A percentile compares a stretch with the other conserved stretches of the same genome.
These are phyloP conservation scores for Huiozyma sinensis DNA, from an alignment of 805 yeast species.

Conservation along the genomic window DNA sequence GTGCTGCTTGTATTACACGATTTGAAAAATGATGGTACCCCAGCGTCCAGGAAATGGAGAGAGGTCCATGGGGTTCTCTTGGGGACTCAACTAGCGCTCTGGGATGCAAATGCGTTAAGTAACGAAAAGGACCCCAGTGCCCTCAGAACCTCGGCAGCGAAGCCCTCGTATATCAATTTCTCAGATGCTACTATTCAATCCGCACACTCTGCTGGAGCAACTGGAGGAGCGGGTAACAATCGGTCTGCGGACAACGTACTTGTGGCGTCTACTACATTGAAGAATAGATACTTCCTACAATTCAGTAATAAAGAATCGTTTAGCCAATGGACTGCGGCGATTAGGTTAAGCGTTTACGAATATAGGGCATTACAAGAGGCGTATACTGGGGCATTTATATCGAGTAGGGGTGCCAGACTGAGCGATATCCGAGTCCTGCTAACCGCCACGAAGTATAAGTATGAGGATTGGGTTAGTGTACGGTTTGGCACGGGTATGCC, in stretches of 20 bases:
- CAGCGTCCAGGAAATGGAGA: conserved; percentile 75
- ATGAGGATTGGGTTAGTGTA: conserved; percentile 91
- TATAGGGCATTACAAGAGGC: conserved; percentile 83
- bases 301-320: conserved; percentile 55
- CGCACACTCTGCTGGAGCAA: conserved; percentile 44
- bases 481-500: conserved; percentile 97
- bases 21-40: conserved; percentile 74
- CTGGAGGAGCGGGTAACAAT: conserved; percentile 20
- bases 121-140: conserved; percentile 33
- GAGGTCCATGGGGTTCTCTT: conserved; percentile 87
- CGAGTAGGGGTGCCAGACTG: conserved; percentile 81
- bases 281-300: conserved; percentile 78
- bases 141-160: conserved; percentile 47
- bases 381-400: conserved; percentile 86
- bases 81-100: conserved; percentile 85
- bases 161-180: conserved; percentile 82
- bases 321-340: conserved; percentile 71
- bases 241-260: conserved; percentile 61
- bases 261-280: conserved; percentile 85
- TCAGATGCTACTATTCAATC: conserved; percentile 83
- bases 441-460: conserved; percentile 74
- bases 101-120: conserved; percentile 64
- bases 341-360: conserved; percentile 73
- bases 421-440: conserved; percentile 80
- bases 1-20: conserved; percentile 65